These are phyloP conservation scores for Macrophomina pseudophaseolina DNA, from an alignment of 2,329 filamentous ascomycete genomes.

Conservation along the genomic window DNA sequence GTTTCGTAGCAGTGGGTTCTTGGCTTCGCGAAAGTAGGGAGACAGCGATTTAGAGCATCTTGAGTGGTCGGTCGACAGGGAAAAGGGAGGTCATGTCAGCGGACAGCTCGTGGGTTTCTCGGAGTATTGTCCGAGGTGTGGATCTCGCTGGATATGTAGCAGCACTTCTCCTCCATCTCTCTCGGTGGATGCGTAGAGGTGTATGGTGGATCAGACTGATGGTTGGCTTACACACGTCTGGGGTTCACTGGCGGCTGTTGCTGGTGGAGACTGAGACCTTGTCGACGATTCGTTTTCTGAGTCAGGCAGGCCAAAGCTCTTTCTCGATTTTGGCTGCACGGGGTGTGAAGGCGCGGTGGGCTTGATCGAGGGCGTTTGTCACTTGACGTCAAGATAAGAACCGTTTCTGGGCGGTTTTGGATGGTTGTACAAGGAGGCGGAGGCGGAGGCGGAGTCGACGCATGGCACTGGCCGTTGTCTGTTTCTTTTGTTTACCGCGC, in stretches of 20 bases:
- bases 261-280: neutral
- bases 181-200: neutral
- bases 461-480: neutral
- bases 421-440: slow-evolving; percentile 9
- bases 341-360: neutral
- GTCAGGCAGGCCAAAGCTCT: neutral
- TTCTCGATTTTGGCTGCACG: neutral
- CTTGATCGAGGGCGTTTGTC: neutral
- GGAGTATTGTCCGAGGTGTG: neutral
- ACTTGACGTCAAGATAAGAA: slow-evolving; percentile 9
- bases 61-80: too few species aligned
- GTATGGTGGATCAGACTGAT: neutral
- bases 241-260: neutral
- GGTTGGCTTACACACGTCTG: neutral
- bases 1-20: neutral
- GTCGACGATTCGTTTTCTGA: neutral
- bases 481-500: slow-evolving; percentile 5
- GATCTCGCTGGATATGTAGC: neutral
- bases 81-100: neutral
- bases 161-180: neutral
- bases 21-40: neutral
- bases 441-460: neutral
- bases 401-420: slow-evolving; percentile 8
- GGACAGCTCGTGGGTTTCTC: neutral
- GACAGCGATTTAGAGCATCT: too few species aligned